Evolutionary conservation across 345 rosid species (phyloP), one percentile per base, ranked within the genome.

Genomic region (Iberis pinnata): DNA sequence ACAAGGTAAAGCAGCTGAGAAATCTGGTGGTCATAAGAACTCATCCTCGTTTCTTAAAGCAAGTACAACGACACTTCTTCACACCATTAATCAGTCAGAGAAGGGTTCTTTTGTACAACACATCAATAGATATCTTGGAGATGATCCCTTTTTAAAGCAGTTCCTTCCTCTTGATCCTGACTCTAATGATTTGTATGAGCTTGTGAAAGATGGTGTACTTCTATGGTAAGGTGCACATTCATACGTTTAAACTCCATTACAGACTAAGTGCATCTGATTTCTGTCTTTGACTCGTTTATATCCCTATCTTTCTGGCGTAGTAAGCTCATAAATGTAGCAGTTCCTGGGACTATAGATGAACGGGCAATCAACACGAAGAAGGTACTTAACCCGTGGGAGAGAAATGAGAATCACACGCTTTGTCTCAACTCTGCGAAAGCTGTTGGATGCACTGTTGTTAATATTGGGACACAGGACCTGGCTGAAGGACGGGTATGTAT

Each of bases 361-460:
- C 78, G 96, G 58, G 86, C 98, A 43, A 84, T 86, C 56, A 90
- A 90, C 64, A 78, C 80, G 9, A 90, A 90, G 73, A 64, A 55
- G 40, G 82, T 86, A 40, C 90, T 90, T 56, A 89, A 86, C 52
- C 85, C 78, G 0, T 90, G 95, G 96, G 96, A 90, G 76, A 82
- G 87, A 75, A 86, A 79, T 68, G 96, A 89, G 76, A 86, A 89
- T 64, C 97, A 89, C 68, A 86, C 95, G 2, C 90, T 89, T 25
- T 82, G 90, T 76, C 88, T 89, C 47, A 89, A 89, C 75, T 86
- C 86, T 56, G 95, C 95, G 7, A 89, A 80, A 76, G 95, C 95
- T 39, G 78, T 89, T 61, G 90, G 94, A 53, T 89, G 94, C 60
- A 81, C 88, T 0, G 86, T 89, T 54, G 95, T 82, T 40, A 86